Evolutionary conservation across 2,329 filamentous ascomycete genomes (phyloP), one percentile per base, ranked within the genome.

Genomic region (Colletotrichum filicis): DNA sequence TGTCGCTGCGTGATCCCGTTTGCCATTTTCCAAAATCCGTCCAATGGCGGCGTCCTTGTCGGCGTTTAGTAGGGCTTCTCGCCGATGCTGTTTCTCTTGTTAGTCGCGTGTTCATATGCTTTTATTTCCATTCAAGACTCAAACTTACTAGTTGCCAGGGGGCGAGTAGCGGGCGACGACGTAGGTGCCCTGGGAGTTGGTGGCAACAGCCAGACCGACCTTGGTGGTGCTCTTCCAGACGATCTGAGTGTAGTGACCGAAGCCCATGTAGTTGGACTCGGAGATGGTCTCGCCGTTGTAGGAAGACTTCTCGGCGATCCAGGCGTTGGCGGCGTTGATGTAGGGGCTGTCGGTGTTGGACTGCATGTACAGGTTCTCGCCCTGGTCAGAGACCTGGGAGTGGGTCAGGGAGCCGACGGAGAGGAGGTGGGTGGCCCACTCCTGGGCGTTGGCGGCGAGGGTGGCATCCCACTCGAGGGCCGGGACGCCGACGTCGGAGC

Each of bases 81-180:
- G 8, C 80, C 80, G 37, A 72, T 74, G n/a, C 73, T 74, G 56
- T 4, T n/a, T 46, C 9, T 8, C 16, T 5, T 26, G 28, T 68
- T 28, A 68, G 60, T 22, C 3, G 11, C 49, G 5, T 8, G 19
- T 9, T 32, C 30, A 32, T 32, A 32, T 32, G 30, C 30, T 32
- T 32, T 11, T 32, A 1, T n/a, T 16, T 14, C 3, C 6, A 16
- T 11, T 6, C 58, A 37, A 30, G 24, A 49, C 7, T 11, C 8
- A 49, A 52, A 73, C 76, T 74, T 55, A 76, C 76, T 75, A 65
- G 66, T 83, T 83, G 5, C 81, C 81, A 0, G 81, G 76, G 3
- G 77, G 76, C 4, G 78, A 78, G 71, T 83, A 83, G 42, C 82
- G 78, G 24, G 76, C 81, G 30, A 83, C 81, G 0, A 79, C 79